phyloP scores from a whole-genome alignment of 306 rosid genomes.

The Cajanus cajan region DNA sequence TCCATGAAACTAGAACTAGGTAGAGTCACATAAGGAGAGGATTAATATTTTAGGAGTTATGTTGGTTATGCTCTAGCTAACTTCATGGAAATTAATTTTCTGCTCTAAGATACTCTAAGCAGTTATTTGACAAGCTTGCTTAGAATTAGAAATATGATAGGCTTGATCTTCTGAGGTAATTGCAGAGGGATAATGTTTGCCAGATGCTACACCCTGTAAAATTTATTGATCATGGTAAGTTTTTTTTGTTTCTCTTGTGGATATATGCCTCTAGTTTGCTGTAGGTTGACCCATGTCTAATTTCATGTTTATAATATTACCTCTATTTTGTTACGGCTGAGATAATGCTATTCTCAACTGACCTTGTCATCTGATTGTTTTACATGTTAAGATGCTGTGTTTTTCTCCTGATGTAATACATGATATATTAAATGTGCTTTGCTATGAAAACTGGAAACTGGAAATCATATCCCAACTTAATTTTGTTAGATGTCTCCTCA shows the following conservation, averaged over 20 bases:
- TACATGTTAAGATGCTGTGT: neutral
- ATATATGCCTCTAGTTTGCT: slow-evolving; percentile 5
- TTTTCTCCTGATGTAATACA: slow-evolving; percentile 1
- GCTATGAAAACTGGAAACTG: neutral
- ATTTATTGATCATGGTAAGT: neutral
- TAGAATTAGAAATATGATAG: neutral
- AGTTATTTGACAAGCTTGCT: neutral
- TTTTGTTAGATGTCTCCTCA: neutral
- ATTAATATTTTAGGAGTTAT: slow-evolving; percentile 13
- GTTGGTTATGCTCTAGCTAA: slow-evolving; percentile 14
- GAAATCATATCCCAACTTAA: neutral
- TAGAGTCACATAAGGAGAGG: slow-evolving; percentile 7
- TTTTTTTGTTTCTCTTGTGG: slow-evolving; percentile 8
- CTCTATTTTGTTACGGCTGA: neutral
- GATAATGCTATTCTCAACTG: neutral
- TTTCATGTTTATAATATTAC: neutral
- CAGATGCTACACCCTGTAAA: neutral
- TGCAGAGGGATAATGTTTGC: neutral
- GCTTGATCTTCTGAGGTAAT: neutral
- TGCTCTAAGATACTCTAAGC: neutral
- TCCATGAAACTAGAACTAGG: slow-evolving; percentile 17
- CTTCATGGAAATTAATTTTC: slow-evolving; percentile 8
- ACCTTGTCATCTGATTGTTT: neutral
- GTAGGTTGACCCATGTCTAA: neutral
- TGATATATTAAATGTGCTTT: slow-evolving; percentile 15